Evolutionary conservation across 192 early-diverging fungal species (phyloP).

Genomic region (Linderina pennispora): DNA sequence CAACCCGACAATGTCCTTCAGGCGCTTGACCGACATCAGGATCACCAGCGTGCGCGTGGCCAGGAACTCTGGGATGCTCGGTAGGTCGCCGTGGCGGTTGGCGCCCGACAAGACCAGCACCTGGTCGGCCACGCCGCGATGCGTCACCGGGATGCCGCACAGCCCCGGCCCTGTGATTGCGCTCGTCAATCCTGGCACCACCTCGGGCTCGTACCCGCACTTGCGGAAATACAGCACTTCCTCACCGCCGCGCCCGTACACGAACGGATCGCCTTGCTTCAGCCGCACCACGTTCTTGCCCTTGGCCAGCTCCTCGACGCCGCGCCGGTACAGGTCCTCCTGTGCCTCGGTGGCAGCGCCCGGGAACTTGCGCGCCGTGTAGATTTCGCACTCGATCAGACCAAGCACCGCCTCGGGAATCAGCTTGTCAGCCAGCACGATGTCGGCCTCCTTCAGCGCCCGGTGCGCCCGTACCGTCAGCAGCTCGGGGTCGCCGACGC

Average conservation of each 20-base stretch:
- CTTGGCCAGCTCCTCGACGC: conserved; percentile 58
- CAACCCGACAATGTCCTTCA: conserved; percentile 57
- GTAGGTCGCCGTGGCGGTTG: conserved; percentile 69
- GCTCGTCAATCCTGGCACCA: conserved; percentile 75
- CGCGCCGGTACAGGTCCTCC: conserved; percentile 67
- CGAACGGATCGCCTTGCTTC: conserved; percentile 90
- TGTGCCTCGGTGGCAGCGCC: conserved; percentile 68
- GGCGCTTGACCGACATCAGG: conserved; percentile 77
- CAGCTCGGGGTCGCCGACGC: conserved; percentile 76
- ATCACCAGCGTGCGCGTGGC: conserved; percentile 70
- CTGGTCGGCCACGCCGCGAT: conserved; percentile 81
- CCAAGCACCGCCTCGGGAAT: conserved; percentile 56
- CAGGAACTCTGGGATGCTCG: conserved; percentile 62
- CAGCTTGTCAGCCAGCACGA: conserved; percentile 79
- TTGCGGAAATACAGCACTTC: conserved; percentile 70
- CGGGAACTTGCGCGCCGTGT: conserved; percentile 63
- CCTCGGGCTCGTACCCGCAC: conserved; percentile 61
- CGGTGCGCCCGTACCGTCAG: conserved; percentile 66
- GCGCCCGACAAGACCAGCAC: conserved; percentile 79
- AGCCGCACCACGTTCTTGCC: conserved; percentile 73
- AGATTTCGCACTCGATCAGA: conserved; percentile 50
- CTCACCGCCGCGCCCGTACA: conserved; percentile 91
- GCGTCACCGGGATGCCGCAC: conserved; percentile 78
- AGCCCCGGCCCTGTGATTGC: conserved; percentile 69
- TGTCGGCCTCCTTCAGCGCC: conserved; percentile 63